phyloP scores from a whole-genome alignment of 306 rosid species.

The Vachellia pachyceras region DNA sequence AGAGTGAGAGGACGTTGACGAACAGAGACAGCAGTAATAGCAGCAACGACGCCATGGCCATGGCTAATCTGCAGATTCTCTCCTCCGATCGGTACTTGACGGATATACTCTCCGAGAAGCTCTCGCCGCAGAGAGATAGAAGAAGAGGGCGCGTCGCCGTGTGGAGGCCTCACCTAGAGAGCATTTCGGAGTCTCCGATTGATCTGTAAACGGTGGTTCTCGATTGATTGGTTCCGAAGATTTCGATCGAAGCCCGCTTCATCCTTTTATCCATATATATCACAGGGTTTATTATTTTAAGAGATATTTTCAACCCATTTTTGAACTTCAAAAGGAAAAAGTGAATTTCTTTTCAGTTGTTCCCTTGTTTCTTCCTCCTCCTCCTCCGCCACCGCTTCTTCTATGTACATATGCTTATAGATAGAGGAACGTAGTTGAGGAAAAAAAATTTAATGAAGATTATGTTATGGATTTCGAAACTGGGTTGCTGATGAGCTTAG shows the following conservation, averaged over 20 bases:
- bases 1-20: background rate
- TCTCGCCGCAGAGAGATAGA: conserved; percentile 72
- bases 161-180: conserved; percentile 93
- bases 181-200: conserved; percentile 86
- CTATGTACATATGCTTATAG: conserved; percentile 41
- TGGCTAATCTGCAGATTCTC: conserved; percentile 48
- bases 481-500: conserved; percentile 1
- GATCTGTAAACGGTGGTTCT: conserved; percentile 49
- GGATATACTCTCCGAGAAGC: conserved; percentile 85
- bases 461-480: conserved; percentile 30
- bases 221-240: conserved; percentile 11
- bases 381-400: background rate
- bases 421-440: background rate
- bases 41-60: conserved; percentile 36
- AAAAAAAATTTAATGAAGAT: conserved; percentile 23
- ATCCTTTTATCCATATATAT: conserved; percentile 22
- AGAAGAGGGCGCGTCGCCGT: conserved; percentile 89
- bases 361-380: background rate
- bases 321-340: conserved; percentile 13
- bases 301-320: conserved; percentile 30
- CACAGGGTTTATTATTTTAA: conserved; percentile 27
- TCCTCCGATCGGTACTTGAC: conserved; percentile 78
- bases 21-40: background rate
- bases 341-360: background rate
- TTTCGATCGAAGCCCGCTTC: conserved; percentile 25